Conservation (phyloP, 2,329 filamentous ascomycete species). For the Thyridium curvatum region DNA sequence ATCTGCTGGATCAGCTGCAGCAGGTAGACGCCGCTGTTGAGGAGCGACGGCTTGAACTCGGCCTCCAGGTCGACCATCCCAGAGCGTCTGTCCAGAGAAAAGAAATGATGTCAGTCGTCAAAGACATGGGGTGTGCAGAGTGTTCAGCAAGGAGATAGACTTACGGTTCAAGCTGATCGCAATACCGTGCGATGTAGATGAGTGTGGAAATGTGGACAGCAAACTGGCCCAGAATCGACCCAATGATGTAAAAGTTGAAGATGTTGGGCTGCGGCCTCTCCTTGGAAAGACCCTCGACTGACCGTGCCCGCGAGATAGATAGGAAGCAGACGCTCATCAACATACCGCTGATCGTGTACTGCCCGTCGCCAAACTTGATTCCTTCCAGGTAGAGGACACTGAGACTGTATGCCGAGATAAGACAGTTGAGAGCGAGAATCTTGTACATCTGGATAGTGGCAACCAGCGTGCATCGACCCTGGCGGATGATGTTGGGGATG, state of each 20-base stretch:
- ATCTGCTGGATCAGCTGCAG: slow-evolving; percentile 98
- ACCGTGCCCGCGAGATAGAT: slow-evolving; percentile 94
- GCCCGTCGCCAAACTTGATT: slow-evolving; percentile 97
- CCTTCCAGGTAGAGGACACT: slow-evolving; percentile 95
- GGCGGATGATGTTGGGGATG: slow-evolving; percentile 95
- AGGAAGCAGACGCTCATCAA: slow-evolving; percentile 99
- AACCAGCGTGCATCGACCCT: slow-evolving; percentile 94
- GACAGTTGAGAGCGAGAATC: slow-evolving; percentile 93
- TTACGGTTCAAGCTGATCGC: slow-evolving; percentile 79
- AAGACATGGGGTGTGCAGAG: slow-evolving; percentile 15
- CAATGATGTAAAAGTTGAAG: slow-evolving; percentile 98
- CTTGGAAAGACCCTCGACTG: slow-evolving; percentile 91
- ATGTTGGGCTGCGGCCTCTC: slow-evolving; percentile 98
- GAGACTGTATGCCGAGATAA: slow-evolving; percentile 96
- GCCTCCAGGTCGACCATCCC: slow-evolving; percentile 80
- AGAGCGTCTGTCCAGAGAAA: slow-evolving; percentile 34
- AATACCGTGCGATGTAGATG: slow-evolving; percentile 88
- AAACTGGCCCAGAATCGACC: slow-evolving; percentile 94
- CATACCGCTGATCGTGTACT: slow-evolving; percentile 98
- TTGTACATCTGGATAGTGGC: slow-evolving; percentile 99
- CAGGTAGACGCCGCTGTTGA: slow-evolving; percentile 96
- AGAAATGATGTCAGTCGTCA: not conserved
- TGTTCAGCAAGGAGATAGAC: slow-evolving; percentile 26
- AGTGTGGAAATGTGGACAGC: slow-evolving; percentile 90
- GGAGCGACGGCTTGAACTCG: slow-evolving; percentile 85